Conservation (phyloP, 2,329 filamentous ascomycete genomes). For the Grosmannia huntii region DNA sequence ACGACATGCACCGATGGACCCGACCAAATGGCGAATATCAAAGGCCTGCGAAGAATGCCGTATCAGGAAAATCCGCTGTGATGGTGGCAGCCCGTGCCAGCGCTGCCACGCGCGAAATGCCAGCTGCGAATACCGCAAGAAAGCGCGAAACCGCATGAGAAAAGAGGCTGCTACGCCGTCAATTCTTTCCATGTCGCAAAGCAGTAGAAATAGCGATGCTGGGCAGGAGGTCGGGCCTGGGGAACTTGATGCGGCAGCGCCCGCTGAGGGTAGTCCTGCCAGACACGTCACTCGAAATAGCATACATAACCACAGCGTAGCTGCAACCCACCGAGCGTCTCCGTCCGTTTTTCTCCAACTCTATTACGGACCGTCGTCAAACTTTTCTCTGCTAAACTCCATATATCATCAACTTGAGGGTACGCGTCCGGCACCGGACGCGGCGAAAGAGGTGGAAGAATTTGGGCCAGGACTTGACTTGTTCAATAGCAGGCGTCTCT, state of each 20-base stretch:
- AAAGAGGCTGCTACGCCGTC: neutral
- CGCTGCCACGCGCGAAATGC: conserved; percentile 9
- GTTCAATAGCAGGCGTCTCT: conserved; percentile 11
- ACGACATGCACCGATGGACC: conserved; percentile 4
- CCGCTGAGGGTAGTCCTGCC: neutral
- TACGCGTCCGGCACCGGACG: neutral
- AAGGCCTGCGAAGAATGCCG: conserved; percentile 13
- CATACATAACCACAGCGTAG: conserved; percentile 9
- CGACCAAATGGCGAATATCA: conserved; percentile 9
- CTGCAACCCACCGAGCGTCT: conserved; percentile 10
- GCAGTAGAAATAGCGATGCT: neutral
- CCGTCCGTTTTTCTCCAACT: conserved; percentile 10
- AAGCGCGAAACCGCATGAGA: conserved; percentile 11
- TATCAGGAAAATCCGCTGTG: conserved; percentile 11
- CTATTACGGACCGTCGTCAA: conserved; percentile 12
- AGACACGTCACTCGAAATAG: neutral
- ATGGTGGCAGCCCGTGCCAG: conserved; percentile 10
- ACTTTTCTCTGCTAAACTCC: conserved; percentile 10
- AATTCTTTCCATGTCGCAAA: neutral
- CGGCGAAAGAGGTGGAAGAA: conserved; percentile 8
- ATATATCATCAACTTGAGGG: conserved; percentile 11
- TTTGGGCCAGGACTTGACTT: conserved; percentile 12
- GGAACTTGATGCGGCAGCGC: neutral
- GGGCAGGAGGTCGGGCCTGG: neutral
- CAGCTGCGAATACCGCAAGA: conserved; percentile 10